A percentile compares a stretch with the other conserved stretches of the same genome.
Evolutionary conservation across 345 rosid species (phyloP).

Genomic region (Camelina laxa): DNA sequence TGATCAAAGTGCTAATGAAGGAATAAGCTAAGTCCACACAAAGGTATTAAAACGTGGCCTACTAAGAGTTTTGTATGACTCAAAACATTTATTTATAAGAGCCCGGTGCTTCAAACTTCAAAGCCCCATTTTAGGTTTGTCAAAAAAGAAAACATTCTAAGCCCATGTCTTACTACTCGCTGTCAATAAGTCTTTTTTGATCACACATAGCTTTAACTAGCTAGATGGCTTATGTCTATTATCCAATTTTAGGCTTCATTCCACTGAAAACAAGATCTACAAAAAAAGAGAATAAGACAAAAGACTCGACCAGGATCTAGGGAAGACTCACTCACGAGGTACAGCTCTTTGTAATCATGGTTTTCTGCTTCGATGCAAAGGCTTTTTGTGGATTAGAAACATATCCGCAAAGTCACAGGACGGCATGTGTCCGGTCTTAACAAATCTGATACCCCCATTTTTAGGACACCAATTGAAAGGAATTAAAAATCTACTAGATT

Average conservation of each 20-base stretch:
- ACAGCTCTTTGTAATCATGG: not conserved
- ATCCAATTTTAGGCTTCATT: slow-evolving; percentile 1
- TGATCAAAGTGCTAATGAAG: not conserved
- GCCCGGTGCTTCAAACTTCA: not conserved
- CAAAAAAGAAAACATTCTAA: not conserved
- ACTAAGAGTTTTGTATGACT: not conserved
- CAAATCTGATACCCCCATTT: not conserved
- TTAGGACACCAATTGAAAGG: not conserved
- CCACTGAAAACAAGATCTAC: not conserved
- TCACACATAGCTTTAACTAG: not conserved
- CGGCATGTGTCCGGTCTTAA: not conserved
- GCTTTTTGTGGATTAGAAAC: not conserved
- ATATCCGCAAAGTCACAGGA: not conserved
- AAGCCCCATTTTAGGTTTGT: too few relatives aligned
- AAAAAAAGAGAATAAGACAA: not conserved
- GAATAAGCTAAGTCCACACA: too few relatives aligned
- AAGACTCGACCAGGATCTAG: not conserved
- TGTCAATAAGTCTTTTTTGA: not conserved
- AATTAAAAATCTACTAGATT: not conserved
- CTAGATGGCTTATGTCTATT: not conserved
- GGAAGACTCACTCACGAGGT: not conserved
- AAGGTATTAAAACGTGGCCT: not conserved
- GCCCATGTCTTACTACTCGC: slow-evolving; percentile 21
- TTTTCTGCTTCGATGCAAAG: not conserved
- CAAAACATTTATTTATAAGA: not conserved